Base-by-base conservation (phyloP, 163 green algal genomes). In the Volvox carteri region DNA sequence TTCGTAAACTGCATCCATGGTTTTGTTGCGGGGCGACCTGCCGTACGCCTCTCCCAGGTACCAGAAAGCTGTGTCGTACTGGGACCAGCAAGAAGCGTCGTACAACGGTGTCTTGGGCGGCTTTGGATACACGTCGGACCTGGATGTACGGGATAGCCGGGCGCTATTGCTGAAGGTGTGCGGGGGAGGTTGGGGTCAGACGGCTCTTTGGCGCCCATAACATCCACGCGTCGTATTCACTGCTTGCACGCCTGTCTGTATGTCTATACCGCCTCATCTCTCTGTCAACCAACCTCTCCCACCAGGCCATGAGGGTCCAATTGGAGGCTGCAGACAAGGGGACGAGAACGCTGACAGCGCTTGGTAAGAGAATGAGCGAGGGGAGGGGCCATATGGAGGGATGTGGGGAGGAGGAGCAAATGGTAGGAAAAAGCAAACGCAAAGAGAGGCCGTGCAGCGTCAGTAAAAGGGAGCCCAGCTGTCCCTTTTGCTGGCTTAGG, bases 31-130 rank as follows among this genome's bases (percentile, higher is more conserved):
- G n/a, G n/a, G n/a, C n/a, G n/a, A n/a, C n/a, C n/a, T n/a, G n/a
- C n/a, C n/a, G n/a, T n/a, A n/a, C n/a, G n/a, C n/a, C n/a, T n/a
- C n/a, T n/a, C n/a, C n/a, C 44, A 87, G 81, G 81, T 95, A 95
- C 67, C 67, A 77, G 25, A 93, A 95, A 79, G 95, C 95, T 8
- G 95, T 98, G 30, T 76, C 92, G 0, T 98, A 98, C 90, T 98
- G 96, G 96, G 95, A 98, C 87, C 50, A 89, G 42, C 95, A 98
- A 91, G 95, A 96, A 72, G 94, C 96, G 0, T 94, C 88, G 9
- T 96, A 97, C 77, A 88, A 98, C 52, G 96, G 96, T 0, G 96
- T 99, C 44, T 91, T 98, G 78, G 97, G 96, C 7, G 97, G 97
- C 8, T 98, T 95, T 85, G 96, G 95, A 14, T 93, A 95, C 67